These are phyloP conservation scores for Actinomortierella ambigua DNA, from an alignment of 371 early-diverging fungal genomes.

Conservation along the genomic window DNA sequence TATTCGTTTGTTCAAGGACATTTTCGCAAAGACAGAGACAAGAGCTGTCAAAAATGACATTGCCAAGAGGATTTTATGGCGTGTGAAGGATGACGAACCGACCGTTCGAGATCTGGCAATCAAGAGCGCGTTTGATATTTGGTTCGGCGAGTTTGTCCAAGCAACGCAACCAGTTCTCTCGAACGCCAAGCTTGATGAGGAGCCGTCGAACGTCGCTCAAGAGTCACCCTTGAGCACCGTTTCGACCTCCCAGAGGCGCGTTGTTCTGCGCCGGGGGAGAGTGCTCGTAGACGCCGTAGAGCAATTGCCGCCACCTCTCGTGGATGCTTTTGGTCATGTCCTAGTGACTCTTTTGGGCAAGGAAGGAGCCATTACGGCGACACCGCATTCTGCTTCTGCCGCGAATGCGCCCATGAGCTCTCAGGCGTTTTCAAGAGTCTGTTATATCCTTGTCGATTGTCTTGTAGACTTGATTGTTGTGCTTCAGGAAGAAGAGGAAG, in stretches of 20 bases:
- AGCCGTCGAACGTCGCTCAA: constrained; percentile 45
- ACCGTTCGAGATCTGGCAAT: constrained; percentile 71
- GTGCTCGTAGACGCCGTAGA: constrained; percentile 57
- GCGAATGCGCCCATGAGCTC: too few relatives aligned
- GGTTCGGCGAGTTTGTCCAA: constrained; percentile 66
- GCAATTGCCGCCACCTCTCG: constrained; percentile 23
- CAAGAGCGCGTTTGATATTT: constrained; percentile 73
- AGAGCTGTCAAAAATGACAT: constrained; percentile 68
- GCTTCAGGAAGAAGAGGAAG: constrained; percentile 55
- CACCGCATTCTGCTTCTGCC: too few relatives aligned
- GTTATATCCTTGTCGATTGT: constrained; percentile 69
- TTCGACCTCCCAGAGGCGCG: constrained; percentile 49
- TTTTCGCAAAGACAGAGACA: constrained; percentile 62
- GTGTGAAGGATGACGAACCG: constrained; percentile 82
- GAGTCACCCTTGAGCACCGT: constrained; percentile 22
- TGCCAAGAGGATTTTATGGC: constrained; percentile 70
- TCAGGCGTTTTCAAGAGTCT: constrained; percentile 50
- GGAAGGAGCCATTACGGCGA: constrained; percentile 9
- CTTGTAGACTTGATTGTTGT: constrained; percentile 66
- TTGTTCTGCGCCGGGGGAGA: constrained; percentile 48
- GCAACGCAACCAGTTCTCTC: constrained; percentile 6
- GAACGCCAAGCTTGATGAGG: constrained; percentile 36
- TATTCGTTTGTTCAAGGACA: constrained; percentile 74
- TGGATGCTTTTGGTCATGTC: constrained; percentile 28
- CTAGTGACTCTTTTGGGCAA: constrained; percentile 33